phyloP scores from a whole-genome alignment of 768 basidiomycete genomes.

The Coprinopsis sp. region DNA sequence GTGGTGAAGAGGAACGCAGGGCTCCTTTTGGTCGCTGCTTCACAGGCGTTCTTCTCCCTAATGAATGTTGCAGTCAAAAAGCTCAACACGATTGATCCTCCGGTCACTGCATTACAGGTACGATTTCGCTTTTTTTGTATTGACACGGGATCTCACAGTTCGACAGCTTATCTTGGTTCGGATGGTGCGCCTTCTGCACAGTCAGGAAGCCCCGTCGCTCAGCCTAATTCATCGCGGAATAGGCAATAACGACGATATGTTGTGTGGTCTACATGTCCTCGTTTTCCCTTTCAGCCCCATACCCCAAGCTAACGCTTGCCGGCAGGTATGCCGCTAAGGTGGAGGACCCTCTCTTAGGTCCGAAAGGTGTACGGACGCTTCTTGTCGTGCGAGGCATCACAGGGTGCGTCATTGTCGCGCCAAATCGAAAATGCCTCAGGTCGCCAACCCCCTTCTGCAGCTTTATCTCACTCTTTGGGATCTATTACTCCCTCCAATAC shows the following conservation, averaged over 20 bases:
- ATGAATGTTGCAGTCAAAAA: conserved; percentile 22
- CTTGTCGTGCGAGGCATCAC: conserved; percentile 55
- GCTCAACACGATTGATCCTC: conserved; percentile 21
- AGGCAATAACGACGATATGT: conserved; percentile 14
- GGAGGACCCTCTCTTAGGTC: conserved; percentile 60
- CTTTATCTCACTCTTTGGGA: conserved; percentile 66
- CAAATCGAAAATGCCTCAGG: background rate
- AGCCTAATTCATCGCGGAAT: background rate
- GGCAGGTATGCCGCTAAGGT: conserved; percentile 37
- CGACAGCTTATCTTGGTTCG: conserved; percentile 14
- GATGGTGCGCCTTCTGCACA: conserved; percentile 6
- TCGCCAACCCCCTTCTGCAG: conserved; percentile 27
- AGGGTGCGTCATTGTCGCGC: conserved; percentile 39
- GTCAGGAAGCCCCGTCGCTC: background rate
- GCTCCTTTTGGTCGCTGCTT: conserved; percentile 16
- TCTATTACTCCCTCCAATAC: conserved; percentile 70
- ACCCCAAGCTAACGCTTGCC: conserved; percentile 6
- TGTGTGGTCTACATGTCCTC: conserved; percentile 12
- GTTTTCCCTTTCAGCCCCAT: background rate
- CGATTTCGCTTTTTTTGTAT: background rate
- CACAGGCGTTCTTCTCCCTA: conserved; percentile 19
- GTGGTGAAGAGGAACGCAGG: conserved; percentile 13
- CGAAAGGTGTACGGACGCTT: conserved; percentile 58
- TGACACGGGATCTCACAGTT: background rate
- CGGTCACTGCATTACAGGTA: conserved; percentile 19